phyloP scores from a whole-genome alignment of 805 yeast species.

The Brettanomyces anomalus region DNA sequence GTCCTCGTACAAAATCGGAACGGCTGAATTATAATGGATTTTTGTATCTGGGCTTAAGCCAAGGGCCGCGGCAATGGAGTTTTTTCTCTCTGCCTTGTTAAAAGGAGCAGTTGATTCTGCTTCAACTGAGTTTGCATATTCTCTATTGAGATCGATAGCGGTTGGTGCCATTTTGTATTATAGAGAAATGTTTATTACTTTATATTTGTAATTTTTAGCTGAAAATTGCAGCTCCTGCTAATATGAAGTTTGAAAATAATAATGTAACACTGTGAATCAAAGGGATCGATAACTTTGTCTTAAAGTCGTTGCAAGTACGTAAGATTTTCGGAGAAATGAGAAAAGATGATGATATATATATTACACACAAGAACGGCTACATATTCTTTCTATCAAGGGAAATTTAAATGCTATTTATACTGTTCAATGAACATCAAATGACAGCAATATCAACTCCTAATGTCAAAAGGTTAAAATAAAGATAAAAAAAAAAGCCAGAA shows the following conservation, averaged over 20 bases:
- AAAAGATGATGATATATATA: too few relatives aligned
- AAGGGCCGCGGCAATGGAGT: slow-evolving; percentile 25
- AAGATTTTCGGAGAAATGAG: too few relatives aligned
- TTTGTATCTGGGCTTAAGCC: slow-evolving; percentile 52
- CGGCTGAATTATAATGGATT: slow-evolving; percentile 86
- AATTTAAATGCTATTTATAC: too few relatives aligned
- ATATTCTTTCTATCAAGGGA: neutral
- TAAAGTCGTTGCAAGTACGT: too few relatives aligned
- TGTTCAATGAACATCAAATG: too few relatives aligned
- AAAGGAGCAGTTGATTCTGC: slow-evolving; percentile 16
- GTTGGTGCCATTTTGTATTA: slow-evolving; percentile 33
- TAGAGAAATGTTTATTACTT: neutral
- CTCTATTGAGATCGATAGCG: slow-evolving; percentile 28
- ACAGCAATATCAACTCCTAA: neutral
- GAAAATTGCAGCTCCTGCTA: too few relatives aligned
- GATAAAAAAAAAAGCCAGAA: too few relatives aligned
- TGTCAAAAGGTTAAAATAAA: neutral
- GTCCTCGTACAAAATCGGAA: slow-evolving; percentile 90
- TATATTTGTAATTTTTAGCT: neutral
- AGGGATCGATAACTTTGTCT: too few relatives aligned
- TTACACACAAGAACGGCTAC: too few relatives aligned
- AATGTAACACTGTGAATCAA: too few relatives aligned
- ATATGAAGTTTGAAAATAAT: too few relatives aligned
- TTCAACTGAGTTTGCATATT: slow-evolving; percentile 18
- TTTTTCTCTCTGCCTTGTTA: slow-evolving; percentile 19